Conservation (phyloP, 345 rosid genomes). For the Boechera retrofracta region DNA sequence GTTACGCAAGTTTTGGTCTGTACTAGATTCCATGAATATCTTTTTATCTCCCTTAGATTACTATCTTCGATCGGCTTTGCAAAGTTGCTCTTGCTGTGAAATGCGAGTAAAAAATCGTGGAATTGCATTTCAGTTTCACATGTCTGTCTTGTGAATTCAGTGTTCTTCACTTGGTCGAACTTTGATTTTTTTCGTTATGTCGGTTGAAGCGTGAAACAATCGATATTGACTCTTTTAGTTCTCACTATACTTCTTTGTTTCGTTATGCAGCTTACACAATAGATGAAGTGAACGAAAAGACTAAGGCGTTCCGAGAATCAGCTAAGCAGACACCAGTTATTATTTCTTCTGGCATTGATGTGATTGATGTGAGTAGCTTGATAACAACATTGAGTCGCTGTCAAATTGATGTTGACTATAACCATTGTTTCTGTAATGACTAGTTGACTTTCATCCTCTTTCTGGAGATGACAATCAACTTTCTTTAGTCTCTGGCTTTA, state of each 20-base stretch:
- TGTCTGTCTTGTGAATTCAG: neutral
- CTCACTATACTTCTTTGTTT: slow-evolving; percentile 12
- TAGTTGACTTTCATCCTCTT: neutral
- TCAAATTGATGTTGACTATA: neutral
- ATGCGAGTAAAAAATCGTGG: neutral
- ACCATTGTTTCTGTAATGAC: neutral
- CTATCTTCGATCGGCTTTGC: slow-evolving; percentile 1
- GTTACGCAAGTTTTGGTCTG: slow-evolving; percentile 73
- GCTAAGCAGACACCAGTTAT: slow-evolving; percentile 45
- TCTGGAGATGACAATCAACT: neutral
- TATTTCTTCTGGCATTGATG: slow-evolving; percentile 55
- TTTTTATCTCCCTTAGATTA: neutral
- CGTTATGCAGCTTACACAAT: slow-evolving; percentile 64
- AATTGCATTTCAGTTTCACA: neutral
- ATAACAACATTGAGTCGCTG: neutral
- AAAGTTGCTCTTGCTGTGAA: neutral
- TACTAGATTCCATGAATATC: neutral
- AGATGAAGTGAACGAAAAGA: slow-evolving; percentile 74
- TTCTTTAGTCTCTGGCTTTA: neutral
- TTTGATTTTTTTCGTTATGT: neutral
- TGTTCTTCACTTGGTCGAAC: neutral
- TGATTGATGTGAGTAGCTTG: slow-evolving; percentile 57
- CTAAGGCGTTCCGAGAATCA: slow-evolving; percentile 68
- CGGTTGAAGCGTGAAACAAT: neutral
- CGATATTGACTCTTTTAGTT: neutral